Percentiles rank a stretch among this genome's conserved stretches.
These are phyloP conservation scores for Talaromyces albobiverticillius DNA, from an alignment of 2,329 filamentous ascomycete species.

Conservation along the genomic window DNA sequence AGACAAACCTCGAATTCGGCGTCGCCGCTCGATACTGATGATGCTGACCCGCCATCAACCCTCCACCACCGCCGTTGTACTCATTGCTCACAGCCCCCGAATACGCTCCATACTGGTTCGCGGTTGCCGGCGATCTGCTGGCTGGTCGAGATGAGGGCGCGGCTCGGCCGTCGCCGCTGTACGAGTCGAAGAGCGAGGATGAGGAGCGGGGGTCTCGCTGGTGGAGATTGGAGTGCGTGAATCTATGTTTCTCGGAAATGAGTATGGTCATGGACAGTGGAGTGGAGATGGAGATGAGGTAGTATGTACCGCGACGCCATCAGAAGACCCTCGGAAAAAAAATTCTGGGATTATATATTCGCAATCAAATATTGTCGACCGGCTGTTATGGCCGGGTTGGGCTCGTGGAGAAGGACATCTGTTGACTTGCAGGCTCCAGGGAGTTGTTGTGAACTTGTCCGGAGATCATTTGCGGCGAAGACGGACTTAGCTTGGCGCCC, in stretches of 20 bases:
- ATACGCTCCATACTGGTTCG: constrained; percentile 53
- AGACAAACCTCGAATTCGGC: constrained; percentile 63
- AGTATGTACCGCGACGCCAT: constrained; percentile 13
- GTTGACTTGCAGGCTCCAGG: neutral
- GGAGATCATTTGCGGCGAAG: constrained; percentile 16
- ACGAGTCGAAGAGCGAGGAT: constrained; percentile 72
- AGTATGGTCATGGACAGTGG: too few relatives aligned
- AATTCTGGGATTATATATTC: neutral
- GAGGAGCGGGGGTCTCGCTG: constrained; percentile 65
- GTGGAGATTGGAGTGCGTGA: constrained; percentile 66
- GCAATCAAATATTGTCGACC: too few relatives aligned
- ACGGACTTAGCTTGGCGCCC: constrained; percentile 1
- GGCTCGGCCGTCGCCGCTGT: constrained; percentile 53
- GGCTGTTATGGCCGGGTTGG: neutral
- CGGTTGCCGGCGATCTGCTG: constrained; percentile 38
- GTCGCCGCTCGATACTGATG: constrained; percentile 41
- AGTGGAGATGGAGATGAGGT: too few relatives aligned
- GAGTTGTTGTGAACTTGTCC: constrained; percentile 28
- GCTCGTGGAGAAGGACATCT: neutral
- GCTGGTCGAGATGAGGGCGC: constrained; percentile 35
- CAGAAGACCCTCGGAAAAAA: too few relatives aligned
- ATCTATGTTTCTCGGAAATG: constrained; percentile 48
- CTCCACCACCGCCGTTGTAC: constrained; percentile 14
- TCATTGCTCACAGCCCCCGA: constrained; percentile 9
- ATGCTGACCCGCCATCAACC: constrained; percentile 13